Evolutionary conservation across 2,329 filamentous ascomycete genomes (phyloP), one percentile per base, ranked within the genome.

Genomic region (Lachnellula arida): DNA sequence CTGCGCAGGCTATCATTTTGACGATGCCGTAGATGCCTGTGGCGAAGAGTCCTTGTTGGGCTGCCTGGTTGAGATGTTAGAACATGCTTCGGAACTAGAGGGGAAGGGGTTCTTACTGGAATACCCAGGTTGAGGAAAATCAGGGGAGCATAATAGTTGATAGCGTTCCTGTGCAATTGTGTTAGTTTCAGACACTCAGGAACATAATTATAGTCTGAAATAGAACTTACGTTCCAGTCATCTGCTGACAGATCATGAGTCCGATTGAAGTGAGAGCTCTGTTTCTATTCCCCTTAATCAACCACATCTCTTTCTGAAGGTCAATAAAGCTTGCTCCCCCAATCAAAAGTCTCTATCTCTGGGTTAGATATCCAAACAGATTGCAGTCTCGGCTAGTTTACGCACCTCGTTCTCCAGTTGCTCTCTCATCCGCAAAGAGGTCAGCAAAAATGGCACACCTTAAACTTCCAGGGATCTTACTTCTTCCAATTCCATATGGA

Each of bases 1-100:
- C 67, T 5, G 79, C 76, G 66, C 84, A 88, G 40, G 82, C 80
- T 9, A 76, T 71, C 72, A 86, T 84, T 70, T 90, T 90, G 54
- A 88, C 81, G 53, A 89, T 78, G 25, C 87, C 87, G 67, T 89
- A 90, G 61, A 90, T 80, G 42, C 87, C 87, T 0, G 87, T 89
- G 4, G 87, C 86, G 68, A 90, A 88, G 23, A 90, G 80, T 17
- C 80, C 81, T 42, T 80, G 77, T 40, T 78, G 70, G 5, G 78
- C 83, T 12, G 76, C 76, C 5, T 67, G 6, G 4, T 15, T 25
- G n/a, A 37, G 5, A n/a, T 32, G 4, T 56, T 25, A 32, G 44
- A 4, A 5, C 22, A 19, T 4, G 8, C 32, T 4, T 6, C 2
- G 15, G 23, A 0, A 46, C 11, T 42, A 58, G 32, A 11, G 50